Evolutionary conservation across 1,139 yeast species (phyloP).

Genomic region (Magnusiomyces sp.): DNA sequence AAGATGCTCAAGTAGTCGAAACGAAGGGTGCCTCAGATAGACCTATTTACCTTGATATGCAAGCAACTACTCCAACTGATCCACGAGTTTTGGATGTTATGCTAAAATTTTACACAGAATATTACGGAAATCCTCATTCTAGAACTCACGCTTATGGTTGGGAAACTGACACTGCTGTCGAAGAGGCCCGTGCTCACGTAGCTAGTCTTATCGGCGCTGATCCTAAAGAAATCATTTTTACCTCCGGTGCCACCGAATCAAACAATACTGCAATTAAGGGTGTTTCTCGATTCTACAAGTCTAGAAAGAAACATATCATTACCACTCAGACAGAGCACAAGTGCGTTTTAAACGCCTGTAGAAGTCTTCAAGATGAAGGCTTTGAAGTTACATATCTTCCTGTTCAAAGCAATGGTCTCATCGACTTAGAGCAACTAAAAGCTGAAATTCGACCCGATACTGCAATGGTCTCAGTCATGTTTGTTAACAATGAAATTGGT

Average conservation of each 20-base stretch:
- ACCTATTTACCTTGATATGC: slow-evolving; percentile 91
- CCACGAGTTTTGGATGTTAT: slow-evolving; percentile 93
- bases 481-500: slow-evolving; percentile 96
- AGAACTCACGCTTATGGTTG: slow-evolving; percentile 98
- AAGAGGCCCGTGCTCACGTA: slow-evolving; percentile 69
- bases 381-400: slow-evolving; percentile 91
- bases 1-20: slow-evolving; percentile 11
- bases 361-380: slow-evolving; percentile 93
- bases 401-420: slow-evolving; percentile 72
- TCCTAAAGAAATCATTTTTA: slow-evolving; percentile 92
- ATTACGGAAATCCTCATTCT: slow-evolving; percentile 96
- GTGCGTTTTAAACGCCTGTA: slow-evolving; percentile 92
- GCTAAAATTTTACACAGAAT: slow-evolving; percentile 86
- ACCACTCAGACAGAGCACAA: slow-evolving; percentile 97
- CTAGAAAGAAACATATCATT: slow-evolving; percentile 85
- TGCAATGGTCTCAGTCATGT: slow-evolving; percentile 87
- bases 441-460: slow-evolving; percentile 87
- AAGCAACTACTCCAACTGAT: slow-evolving; percentile 97
- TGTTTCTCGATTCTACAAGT: slow-evolving; percentile 84
- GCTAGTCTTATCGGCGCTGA: slow-evolving; percentile 87
- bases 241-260: slow-evolving; percentile 96
- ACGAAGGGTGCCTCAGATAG: slow-evolving; percentile 32
- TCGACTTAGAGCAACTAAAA: slow-evolving; percentile 68
- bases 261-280: slow-evolving; percentile 94
- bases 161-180: slow-evolving; percentile 95